phyloP scores from a whole-genome alignment of 2,329 filamentous ascomycete genomes.

The Fusarium marasasianum region DNA sequence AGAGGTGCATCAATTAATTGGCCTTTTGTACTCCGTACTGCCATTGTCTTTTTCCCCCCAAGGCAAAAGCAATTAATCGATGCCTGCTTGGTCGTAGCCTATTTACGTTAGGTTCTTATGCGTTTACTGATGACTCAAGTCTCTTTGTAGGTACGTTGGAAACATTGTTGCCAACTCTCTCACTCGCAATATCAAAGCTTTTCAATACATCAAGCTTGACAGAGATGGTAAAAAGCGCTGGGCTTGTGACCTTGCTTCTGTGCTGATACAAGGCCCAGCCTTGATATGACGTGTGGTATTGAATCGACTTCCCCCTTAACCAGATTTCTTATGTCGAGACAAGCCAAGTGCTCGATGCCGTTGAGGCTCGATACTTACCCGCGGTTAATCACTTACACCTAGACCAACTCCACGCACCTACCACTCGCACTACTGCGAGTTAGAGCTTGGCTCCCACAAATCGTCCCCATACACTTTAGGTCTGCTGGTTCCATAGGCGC shows the following conservation, averaged over 20 bases:
- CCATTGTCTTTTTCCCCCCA: constrained; percentile 12
- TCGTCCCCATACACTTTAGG: constrained; percentile 16
- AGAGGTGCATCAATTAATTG: background rate
- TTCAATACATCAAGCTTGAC: background rate
- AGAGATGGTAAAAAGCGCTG: background rate
- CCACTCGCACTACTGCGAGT: constrained; percentile 16
- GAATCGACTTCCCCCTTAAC: background rate
- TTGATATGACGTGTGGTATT: background rate
- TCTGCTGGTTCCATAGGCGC: constrained; percentile 35
- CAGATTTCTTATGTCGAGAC: constrained; percentile 14
- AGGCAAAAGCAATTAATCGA: background rate
- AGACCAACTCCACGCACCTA: constrained; percentile 12
- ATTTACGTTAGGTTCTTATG: background rate
- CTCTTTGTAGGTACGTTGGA: background rate
- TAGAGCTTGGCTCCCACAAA: constrained; percentile 17
- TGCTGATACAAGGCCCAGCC: background rate
- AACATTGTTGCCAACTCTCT: background rate
- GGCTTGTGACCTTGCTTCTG: background rate
- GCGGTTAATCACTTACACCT: constrained; percentile 29
- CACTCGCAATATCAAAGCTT: background rate
- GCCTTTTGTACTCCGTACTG: constrained; percentile 11
- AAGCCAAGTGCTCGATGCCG: background rate
- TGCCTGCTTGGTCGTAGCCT: background rate
- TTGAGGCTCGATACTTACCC: constrained; percentile 26
- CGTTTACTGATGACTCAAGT: background rate